Conservation (phyloP, 495 filamentous ascomycete genomes). For the Cladorrhinum samala region DNA sequence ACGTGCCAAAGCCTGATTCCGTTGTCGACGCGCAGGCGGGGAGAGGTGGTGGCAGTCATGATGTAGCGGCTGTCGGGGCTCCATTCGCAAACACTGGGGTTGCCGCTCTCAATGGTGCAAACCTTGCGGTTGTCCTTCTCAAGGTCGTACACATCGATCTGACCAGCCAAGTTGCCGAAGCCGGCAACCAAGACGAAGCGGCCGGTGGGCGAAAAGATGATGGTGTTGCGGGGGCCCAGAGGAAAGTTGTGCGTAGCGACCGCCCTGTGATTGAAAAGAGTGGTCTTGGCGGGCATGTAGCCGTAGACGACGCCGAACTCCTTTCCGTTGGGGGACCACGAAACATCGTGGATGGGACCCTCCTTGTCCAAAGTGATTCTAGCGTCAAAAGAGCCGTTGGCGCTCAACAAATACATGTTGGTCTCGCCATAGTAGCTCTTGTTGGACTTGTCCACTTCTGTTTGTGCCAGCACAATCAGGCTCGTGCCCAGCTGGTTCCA, state of each 20-base stretch:
- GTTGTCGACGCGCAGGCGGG: slow-evolving; percentile 91
- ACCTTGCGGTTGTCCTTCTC: slow-evolving; percentile 87
- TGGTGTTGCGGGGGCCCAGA: slow-evolving; percentile 84
- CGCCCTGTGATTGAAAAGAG: slow-evolving; percentile 86
- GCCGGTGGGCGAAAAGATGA: slow-evolving; percentile 89
- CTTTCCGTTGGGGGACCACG: slow-evolving; percentile 95
- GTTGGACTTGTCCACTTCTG: slow-evolving; percentile 93
- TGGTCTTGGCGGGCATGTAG: slow-evolving; percentile 96
- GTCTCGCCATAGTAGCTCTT: slow-evolving; percentile 99
- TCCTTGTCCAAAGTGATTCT: slow-evolving; percentile 92
- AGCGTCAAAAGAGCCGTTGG: slow-evolving; percentile 87
- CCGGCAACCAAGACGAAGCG: slow-evolving; percentile 90
- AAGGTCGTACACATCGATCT: slow-evolving; percentile 96
- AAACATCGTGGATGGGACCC: slow-evolving; percentile 94
- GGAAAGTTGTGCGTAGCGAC: slow-evolving; percentile 75
- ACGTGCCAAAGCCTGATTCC: slow-evolving; percentile 95
- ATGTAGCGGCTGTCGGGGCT: slow-evolving; percentile 92
- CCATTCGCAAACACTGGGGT: slow-evolving; percentile 92
- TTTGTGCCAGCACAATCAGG: slow-evolving; percentile 93
- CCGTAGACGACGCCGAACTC: slow-evolving; percentile 97
- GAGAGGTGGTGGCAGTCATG: slow-evolving; percentile 92
- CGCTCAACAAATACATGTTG: slow-evolving; percentile 89
- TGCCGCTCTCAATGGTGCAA: slow-evolving; percentile 89
- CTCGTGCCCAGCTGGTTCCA: slow-evolving; percentile 90
- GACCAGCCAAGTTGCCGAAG: slow-evolving; percentile 93